Conservation (phyloP, 2,329 filamentous ascomycete genomes). For the Teratosphaeria gauchensis region DNA sequence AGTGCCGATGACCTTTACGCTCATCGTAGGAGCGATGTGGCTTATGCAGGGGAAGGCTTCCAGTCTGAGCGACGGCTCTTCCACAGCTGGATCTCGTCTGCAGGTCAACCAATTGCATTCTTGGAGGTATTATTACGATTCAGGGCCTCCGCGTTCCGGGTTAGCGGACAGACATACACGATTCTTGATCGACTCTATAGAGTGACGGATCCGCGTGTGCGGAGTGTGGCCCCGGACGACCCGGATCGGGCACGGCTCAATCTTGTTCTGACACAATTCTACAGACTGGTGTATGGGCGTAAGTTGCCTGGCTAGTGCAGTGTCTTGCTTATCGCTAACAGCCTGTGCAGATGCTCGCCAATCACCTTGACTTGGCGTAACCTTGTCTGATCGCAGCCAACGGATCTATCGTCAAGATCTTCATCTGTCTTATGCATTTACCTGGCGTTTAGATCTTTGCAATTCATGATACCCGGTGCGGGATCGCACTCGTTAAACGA, state of each 20-base stretch:
- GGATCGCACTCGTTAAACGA: not conserved
- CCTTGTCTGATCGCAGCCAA: not conserved
- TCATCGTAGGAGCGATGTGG: not conserved
- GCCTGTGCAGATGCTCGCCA: not conserved
- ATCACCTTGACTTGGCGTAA: not conserved
- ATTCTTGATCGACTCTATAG: not conserved
- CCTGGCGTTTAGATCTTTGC: not conserved
- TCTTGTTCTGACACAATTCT: not conserved
- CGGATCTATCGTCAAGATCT: not conserved
- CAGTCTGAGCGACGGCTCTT: constrained; percentile 2
- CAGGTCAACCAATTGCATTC: constrained; percentile 4
- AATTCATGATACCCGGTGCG: not conserved
- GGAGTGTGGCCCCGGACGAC: not conserved
- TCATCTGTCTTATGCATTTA: not conserved
- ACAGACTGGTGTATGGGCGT: not conserved
- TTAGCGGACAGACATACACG: not conserved
- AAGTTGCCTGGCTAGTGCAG: not conserved
- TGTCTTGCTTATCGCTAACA: not conserved
- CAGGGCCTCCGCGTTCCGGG: not conserved
- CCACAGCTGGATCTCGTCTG: constrained; percentile 1
- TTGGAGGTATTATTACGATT: constrained; percentile 1
- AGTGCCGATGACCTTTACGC: constrained; percentile 4
- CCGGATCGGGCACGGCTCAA: not conserved
- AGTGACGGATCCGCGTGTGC: not conserved
- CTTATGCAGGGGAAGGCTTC: constrained; percentile 5